Evolutionary conservation across 1,284 basidiomycete species (phyloP).

Genomic region (Uromyces viciae-fabae): DNA sequence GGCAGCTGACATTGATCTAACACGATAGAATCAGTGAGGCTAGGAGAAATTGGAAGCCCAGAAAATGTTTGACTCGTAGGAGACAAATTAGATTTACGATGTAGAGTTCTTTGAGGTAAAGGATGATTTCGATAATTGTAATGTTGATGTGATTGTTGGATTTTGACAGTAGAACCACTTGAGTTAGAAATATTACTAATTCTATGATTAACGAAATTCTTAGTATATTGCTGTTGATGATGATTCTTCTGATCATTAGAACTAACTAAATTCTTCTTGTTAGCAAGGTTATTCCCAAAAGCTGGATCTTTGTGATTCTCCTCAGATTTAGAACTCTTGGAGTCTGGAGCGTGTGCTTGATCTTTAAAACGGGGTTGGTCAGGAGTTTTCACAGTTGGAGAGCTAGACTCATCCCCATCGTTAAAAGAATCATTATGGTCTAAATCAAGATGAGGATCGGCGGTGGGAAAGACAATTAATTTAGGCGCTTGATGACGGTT

Average conservation of each 20-base stretch:
- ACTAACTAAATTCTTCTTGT: neutral
- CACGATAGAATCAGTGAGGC: neutral
- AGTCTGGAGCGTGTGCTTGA: neutral
- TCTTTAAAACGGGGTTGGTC: neutral
- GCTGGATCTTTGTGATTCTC: neutral
- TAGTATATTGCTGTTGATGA: neutral
- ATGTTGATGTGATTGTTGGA: neutral
- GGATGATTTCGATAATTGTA: neutral
- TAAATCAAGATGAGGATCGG: neutral
- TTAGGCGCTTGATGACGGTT: no score
- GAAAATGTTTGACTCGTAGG: neutral
- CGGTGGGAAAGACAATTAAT: conserved; percentile 7
- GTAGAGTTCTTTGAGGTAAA: neutral
- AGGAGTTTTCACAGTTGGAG: neutral
- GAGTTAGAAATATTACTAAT: conserved; percentile 15
- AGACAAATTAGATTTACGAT: neutral
- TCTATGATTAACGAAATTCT: neutral
- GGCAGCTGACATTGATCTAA: neutral
- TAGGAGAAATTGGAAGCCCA: neutral
- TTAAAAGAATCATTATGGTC: neutral
- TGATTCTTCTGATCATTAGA: neutral
- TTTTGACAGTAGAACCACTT: neutral
- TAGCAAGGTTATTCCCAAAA: neutral
- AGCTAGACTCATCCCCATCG: neutral
- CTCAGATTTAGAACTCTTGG: neutral